Base-by-base conservation (phyloP, 2,329 filamentous ascomycete species). In the Conoideocrella luteorostrata region DNA sequence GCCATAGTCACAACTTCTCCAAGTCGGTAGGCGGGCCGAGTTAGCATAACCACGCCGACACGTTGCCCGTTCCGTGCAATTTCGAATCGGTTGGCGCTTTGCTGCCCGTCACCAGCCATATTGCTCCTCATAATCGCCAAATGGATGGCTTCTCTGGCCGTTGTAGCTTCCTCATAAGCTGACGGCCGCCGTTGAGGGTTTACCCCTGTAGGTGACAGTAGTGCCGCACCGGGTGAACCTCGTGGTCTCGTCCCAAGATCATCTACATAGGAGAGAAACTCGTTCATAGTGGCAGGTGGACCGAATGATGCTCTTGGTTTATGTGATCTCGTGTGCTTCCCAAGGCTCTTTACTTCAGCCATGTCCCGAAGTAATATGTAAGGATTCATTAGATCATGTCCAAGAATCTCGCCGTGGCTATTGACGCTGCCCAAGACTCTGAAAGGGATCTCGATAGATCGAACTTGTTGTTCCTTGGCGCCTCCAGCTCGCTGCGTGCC, bases 371-470 rank as follows among this genome's bases (percentile, higher is more conserved):
- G 74, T 42, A 97, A 73, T 23, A 97, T 86, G 58, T 97, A 95
- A 0, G 93, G 93, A 30, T 82, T 85, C 84, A 96, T 95, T 12
- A 98, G 71, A 62, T 98, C 91, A 62, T 98, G 91, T 1, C 89
- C 88, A 12, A 96, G 75, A 26, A 95, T 84, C 56, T 95, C 88
- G 50, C 91, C 91, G 53, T 88, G 78, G 47, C 80, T 80, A 66
- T 95, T 94, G 29, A 98, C 91, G 53, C 91, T 93, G 32, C 91
- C 91, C 41, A 97, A 79, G 3, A 98, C 86, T 33, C 93, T 81
- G 58, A 98, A 96, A 0, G 93, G 93, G 22, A 96, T 74, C 50
- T 95, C 91, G 33, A 96, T 84, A n/a, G 88, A 88, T 55, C 84
- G 87, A 36, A 97, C 83, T 54, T 88, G 88, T 51, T 91, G 83